phyloP scores from a whole-genome alignment of 306 rosid genomes.

The Crotalaria pallida region DNA sequence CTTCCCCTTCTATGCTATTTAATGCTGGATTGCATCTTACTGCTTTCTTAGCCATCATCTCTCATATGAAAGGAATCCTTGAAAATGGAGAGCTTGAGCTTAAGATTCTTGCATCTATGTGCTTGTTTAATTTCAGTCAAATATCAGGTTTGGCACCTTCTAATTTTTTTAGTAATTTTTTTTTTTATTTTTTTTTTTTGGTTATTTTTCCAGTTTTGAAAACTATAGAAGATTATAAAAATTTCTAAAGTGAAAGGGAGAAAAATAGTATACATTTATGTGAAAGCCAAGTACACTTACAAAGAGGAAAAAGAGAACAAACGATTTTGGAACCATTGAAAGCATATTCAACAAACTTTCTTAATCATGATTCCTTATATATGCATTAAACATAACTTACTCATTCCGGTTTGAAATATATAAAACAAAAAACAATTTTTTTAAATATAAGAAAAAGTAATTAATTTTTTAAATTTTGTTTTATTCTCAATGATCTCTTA shows the following conservation, averaged over 20 bases:
- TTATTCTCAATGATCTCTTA: too few relatives aligned
- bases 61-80: conserved; percentile 40
- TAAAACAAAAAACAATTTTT: too few relatives aligned
- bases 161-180: background rate
- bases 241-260: background rate
- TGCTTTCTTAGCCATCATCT: conserved; percentile 44
- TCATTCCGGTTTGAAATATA: too few relatives aligned
- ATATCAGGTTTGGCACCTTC: conserved; percentile 52
- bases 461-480: too few relatives aligned
- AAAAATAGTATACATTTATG: background rate
- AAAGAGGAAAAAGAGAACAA: background rate
- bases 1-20: conserved; percentile 32
- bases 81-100: conserved; percentile 50
- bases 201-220: background rate
- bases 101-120: conserved; percentile 60
- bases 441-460: too few relatives aligned
- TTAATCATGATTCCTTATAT: background rate
- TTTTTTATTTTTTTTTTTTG: too few relatives aligned
- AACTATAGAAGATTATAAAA: background rate
- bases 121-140: conserved; percentile 71
- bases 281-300: background rate
- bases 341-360: background rate
- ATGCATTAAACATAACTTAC: too few relatives aligned
- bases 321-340: background rate
- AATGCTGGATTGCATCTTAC: conserved; percentile 50